These are phyloP conservation scores for Cercospora beticola DNA, from an alignment of 2,329 filamentous ascomycete genomes.

Conservation along the genomic window DNA sequence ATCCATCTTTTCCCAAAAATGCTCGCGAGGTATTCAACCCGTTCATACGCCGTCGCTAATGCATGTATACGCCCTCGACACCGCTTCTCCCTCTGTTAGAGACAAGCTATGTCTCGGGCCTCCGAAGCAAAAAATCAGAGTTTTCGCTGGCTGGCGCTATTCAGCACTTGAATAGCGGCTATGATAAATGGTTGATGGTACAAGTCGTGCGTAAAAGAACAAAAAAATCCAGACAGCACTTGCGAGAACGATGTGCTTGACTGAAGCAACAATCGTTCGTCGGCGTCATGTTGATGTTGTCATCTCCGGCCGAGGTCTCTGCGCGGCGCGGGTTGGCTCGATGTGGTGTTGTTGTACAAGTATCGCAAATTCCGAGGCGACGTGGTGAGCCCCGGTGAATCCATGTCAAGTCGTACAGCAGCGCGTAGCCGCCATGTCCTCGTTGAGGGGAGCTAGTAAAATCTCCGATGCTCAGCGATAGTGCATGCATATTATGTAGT, in stretches of 20 bases:
- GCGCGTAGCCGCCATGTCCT: neutral
- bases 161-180: slow-evolving; percentile 34
- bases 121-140: slow-evolving; percentile 7
- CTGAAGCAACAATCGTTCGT: neutral
- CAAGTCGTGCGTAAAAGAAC: slow-evolving; percentile 42
- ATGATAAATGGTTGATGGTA: neutral
- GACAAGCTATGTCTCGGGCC: neutral
- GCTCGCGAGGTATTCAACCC: neutral
- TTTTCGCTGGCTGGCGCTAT: slow-evolving; percentile 22
- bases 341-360: slow-evolving; percentile 1
- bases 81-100: neutral
- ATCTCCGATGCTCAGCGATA: neutral
- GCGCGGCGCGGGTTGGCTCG: neutral
- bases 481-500: neutral
- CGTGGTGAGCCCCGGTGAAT: neutral
- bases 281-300: neutral
- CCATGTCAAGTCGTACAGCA: neutral
- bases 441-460: neutral
- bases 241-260: neutral
- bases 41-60: neutral
- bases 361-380: neutral
- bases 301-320: neutral
- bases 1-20: neutral
- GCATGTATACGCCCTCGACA: neutral
- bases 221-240: slow-evolving; percentile 13